Conservation (phyloP, 257 asterid species). For the Solanum piurae region DNA sequence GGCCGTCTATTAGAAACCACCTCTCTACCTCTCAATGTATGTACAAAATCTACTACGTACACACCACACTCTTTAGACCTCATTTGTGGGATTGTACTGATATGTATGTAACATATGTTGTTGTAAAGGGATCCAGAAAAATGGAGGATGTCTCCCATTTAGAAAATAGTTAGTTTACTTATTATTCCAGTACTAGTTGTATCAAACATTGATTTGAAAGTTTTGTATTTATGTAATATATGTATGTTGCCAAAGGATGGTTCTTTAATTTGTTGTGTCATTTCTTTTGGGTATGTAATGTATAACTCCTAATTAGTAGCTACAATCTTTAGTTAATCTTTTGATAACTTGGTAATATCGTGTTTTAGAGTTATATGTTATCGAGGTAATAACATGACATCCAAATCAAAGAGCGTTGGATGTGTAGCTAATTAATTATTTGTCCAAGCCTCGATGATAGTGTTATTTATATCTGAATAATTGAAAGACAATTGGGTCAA, state of each 20-base stretch:
- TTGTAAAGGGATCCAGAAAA: not conserved
- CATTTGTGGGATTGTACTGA: not conserved
- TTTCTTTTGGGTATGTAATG: not conserved
- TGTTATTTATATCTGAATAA: not conserved
- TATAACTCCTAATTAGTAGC: not conserved
- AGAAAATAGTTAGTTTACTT: not conserved
- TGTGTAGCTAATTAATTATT: not conserved
- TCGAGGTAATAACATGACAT: not conserved
- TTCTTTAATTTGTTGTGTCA: not conserved
- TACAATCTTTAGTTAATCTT: not conserved
- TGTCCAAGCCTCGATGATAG: not conserved
- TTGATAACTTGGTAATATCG: not conserved
- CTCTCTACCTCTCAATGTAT: not conserved
- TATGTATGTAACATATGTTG: not conserved
- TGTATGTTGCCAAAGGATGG: not conserved
- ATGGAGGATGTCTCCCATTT: not conserved
- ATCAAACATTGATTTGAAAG: not conserved
- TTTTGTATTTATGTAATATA: not conserved
- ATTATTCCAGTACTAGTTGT: not conserved
- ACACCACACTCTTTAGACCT: not conserved
- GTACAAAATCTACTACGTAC: not conserved
- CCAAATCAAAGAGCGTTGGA: not conserved
- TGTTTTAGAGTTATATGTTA: not conserved
- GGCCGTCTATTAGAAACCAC: no score
- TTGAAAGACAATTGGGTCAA: not conserved